Conservation (phyloP, 768 basidiomycete species). For the Phlebiopsis flavidoalba region DNA sequence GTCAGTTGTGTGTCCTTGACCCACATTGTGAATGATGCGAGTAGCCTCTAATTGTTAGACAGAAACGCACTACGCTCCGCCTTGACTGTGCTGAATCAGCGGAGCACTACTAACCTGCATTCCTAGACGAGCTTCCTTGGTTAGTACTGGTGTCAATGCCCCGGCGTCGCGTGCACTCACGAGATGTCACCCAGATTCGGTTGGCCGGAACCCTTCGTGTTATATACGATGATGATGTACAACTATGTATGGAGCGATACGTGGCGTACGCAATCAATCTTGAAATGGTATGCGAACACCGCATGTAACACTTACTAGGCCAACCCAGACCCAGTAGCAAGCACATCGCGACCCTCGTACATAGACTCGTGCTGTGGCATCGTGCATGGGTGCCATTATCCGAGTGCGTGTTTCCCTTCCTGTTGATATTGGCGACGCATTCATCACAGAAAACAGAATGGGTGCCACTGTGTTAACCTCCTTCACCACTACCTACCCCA, state of each 20-base stretch:
- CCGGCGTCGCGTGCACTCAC: no score
- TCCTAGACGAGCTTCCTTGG: constrained; percentile 73
- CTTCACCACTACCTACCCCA: constrained; percentile 69
- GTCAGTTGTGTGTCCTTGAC: constrained; percentile 17
- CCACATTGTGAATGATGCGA: constrained; percentile 9
- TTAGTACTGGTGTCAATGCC: constrained; percentile 26
- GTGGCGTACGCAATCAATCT: constrained; percentile 39
- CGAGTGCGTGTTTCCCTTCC: constrained; percentile 47
- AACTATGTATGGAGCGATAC: constrained; percentile 51
- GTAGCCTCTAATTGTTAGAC: constrained; percentile 29
- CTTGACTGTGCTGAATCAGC: constrained; percentile 53
- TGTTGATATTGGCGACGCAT: constrained; percentile 9
- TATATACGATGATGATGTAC: constrained; percentile 58
- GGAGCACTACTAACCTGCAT: constrained; percentile 53
- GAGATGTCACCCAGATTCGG: constrained; percentile 44
- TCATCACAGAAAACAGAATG: constrained; percentile 38
- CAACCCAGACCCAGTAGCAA: constrained; percentile 41
- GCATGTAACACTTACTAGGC: constrained; percentile 28
- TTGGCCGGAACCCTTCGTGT: constrained; percentile 55
- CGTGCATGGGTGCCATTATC: constrained; percentile 64
- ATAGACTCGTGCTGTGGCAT: constrained; percentile 66
- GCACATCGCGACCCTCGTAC: constrained; percentile 49
- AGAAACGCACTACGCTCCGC: constrained; percentile 46
- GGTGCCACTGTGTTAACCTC: constrained; percentile 54
- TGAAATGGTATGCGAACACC: background rate